Evolutionary conservation across 306 rosid species (phyloP), one percentile per base, ranked within the genome.

Genomic region (Glycine soja): DNA sequence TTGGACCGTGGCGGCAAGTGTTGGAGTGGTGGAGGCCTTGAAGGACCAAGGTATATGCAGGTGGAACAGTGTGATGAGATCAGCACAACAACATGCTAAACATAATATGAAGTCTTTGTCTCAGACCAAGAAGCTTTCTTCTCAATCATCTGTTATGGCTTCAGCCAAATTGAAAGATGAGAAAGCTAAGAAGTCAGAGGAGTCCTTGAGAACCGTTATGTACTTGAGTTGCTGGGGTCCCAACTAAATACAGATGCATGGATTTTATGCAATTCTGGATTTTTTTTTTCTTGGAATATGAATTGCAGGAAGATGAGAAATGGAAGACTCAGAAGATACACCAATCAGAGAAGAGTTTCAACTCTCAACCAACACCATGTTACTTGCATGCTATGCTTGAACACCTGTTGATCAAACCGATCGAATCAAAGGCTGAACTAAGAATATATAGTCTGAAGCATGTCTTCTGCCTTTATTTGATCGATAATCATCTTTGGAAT

Each of bases 221-320:
- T 93, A 89, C 84, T 82, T 89, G 71, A 92, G 93, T 72, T 89
- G 90, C 53, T 79, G 85, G 89, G 87, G 85, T 83, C 85, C 87
- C 42, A 80, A 72, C 48, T 83, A 59, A 66, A 68, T 16, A 32
- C 12, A 13, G 11, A 36, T 36, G 70, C 19, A 6, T 3, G 2
- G n/a, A 75, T 24, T 24, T 24, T 24, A 2, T 76, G 50, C 62
- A 32, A 6, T 76, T 47, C 62, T 65, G 13, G 1, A 24, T 36
- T 54, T 30, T 7, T 19, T 24, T 45, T 1, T 59, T 19, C 30
- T 24, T 6, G 14, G 14, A 46, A 6, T 1, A 47, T 24, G 32
- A 13, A 59, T 59, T 45, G 45, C 58, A 42, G 19, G 24, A 42
- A 42, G 10, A 73, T 72, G 16, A 57, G 36, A 43, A 74, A 42